phyloP scores from a whole-genome alignment of 2,329 filamentous ascomycete species.

The Aspergillus sp. region DNA sequence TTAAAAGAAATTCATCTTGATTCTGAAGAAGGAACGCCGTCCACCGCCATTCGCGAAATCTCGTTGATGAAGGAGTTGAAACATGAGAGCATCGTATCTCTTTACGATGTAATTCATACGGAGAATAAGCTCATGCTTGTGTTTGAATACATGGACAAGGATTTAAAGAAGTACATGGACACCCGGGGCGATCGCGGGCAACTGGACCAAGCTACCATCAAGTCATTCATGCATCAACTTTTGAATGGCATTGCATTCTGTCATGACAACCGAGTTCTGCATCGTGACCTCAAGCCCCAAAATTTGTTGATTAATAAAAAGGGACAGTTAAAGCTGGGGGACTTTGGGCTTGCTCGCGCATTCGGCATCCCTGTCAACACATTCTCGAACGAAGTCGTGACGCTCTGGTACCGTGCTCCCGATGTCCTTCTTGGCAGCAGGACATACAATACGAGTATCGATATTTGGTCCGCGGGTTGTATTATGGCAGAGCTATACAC shows the following conservation, averaged over 20 bases:
- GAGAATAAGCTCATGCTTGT: conserved; percentile 99
- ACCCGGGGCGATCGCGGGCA: conserved; percentile 84
- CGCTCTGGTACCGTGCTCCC: conserved; percentile 94
- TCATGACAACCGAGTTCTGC: conserved; percentile 93
- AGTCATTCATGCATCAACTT: conserved; percentile 98
- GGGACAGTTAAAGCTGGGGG: conserved; percentile 85
- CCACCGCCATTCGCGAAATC: conserved; percentile 96
- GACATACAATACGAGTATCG: conserved; percentile 99
- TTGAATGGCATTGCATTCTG: conserved; percentile 96
- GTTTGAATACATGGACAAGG: conserved; percentile 98
- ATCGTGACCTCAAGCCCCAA: conserved; percentile 93
- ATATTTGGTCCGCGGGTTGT: conserved; percentile 98
- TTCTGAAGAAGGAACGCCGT: conserved; percentile 95
- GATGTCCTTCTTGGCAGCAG: conserved; percentile 91
- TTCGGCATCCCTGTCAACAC: conserved; percentile 98
- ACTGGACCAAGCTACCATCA: conserved; percentile 86
- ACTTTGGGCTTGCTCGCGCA: conserved; percentile 89
- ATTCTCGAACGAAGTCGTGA: conserved; percentile 97
- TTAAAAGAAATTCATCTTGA: conserved; percentile 99
- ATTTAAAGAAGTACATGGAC: conserved; percentile 99
- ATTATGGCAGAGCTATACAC: conserved; percentile 99
- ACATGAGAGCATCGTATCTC: conserved; percentile 95
- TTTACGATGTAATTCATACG: conserved; percentile 98
- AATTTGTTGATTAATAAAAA: conserved; percentile 94
- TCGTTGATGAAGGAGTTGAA: conserved; percentile 99